These are phyloP conservation scores for Fusarium pseudograminearum DNA, from an alignment of 2,329 filamentous ascomycete genomes.

Conservation along the genomic window DNA sequence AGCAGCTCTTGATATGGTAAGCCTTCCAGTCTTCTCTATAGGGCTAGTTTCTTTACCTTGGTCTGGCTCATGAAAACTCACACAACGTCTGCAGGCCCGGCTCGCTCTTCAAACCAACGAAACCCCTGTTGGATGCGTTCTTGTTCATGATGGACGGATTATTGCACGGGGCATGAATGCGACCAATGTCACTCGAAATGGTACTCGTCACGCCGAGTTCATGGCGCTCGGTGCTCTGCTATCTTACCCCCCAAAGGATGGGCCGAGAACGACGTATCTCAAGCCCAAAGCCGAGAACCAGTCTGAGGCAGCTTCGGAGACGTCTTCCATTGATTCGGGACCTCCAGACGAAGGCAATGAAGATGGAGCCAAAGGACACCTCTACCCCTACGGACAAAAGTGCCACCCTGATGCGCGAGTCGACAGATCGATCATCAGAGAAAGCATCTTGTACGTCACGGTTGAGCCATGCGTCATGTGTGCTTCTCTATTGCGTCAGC, in stretches of 20 bases:
- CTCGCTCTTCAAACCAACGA: constrained; percentile 87
- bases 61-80: constrained; percentile 7
- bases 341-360: constrained; percentile 61
- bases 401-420: constrained; percentile 68
- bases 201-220: constrained; percentile 95
- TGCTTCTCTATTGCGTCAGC: constrained; percentile 89
- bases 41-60: background rate
- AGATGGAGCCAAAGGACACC: constrained; percentile 65
- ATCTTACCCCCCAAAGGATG: constrained; percentile 54
- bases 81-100: constrained; percentile 71
- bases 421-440: constrained; percentile 74
- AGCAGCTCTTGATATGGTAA: constrained; percentile 87
- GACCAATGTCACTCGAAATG: constrained; percentile 90
- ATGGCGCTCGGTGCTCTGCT: constrained; percentile 78
- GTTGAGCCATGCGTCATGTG: constrained; percentile 99
- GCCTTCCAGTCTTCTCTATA: constrained; percentile 36
- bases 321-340: constrained; percentile 40
- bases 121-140: constrained; percentile 95
- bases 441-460: constrained; percentile 89
- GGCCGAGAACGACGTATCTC: constrained; percentile 50
- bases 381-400: constrained; percentile 73
- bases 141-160: constrained; percentile 82
- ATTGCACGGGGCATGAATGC: constrained; percentile 97
- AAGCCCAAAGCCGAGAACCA: constrained; percentile 51
- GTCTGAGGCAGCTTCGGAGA: constrained; percentile 42